Base-by-base conservation (phyloP, 768 basidiomycete species). In the Suillus paluster region DNA sequence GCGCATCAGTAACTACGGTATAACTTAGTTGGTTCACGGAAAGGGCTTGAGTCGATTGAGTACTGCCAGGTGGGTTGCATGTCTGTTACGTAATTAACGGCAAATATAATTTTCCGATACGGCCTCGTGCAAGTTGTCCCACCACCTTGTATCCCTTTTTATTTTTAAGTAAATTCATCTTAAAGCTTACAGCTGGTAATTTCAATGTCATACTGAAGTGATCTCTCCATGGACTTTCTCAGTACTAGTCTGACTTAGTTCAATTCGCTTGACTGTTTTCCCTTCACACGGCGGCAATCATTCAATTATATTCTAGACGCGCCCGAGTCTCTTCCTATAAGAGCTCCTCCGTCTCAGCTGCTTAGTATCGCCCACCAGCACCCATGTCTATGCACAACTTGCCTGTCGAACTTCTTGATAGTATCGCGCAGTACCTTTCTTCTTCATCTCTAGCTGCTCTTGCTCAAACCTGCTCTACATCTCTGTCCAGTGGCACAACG, bases 331-430 rank as follows among this genome's bases (percentile, higher is more conserved):
- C 19, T 12, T 46, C 52, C 46, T 66, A 66, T 63, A 66, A 66
- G 59, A 64, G 33, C 25, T n/a, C 44, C 60, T 25, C 7, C 38
- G 53, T 61, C 49, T 57, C 52, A 27, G 52, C 52, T 50, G 38
- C 23, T 53, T 50, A 23, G 48, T 23, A 27, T 53, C 48, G 41
- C 52, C 60, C 56, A 33, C 39, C 64, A 45, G 17, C 64, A 57
- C 53, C 72, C 71, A 84, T 86, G 84, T 78, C 79, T 65, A 70
- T 85, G 64, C 64, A 74, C 49, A 66, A 63, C 38, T 79, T 91
- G 54, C 90, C 91, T 57, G 64, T 74, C 49, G 91, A 93, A 68
- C 84, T 92, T 67, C 68, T 89, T 66, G 83, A 86, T 76, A 69
- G 73, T 72, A 73, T 91, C 71, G 74, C 75, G 76, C 75, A 69